Percentiles rank a stretch among this genome's conserved stretches.
phyloP scores from a whole-genome alignment of 2,329 filamentous ascomycete genomes.

The Elsinoe perseae region DNA sequence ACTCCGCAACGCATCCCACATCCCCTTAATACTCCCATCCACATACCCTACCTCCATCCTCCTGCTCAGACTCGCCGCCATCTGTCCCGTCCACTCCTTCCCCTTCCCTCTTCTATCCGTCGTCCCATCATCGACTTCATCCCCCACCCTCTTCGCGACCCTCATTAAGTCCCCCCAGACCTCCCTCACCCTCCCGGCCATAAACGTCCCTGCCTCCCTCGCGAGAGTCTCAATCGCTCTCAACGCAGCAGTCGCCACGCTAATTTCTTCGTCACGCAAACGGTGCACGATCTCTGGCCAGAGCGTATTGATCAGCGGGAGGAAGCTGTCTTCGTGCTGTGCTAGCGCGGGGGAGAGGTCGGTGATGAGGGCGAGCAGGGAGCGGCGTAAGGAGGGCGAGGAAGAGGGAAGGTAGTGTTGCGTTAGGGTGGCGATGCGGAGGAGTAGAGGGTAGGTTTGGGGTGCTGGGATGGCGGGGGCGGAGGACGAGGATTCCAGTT shows the following conservation, averaged over 20 bases:
- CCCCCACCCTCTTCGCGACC: neutral
- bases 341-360: conserved; percentile 66
- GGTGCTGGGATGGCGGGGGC: conserved; percentile 50
- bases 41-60: conserved; percentile 10
- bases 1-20: conserved; percentile 56
- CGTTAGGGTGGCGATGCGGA: conserved; percentile 72
- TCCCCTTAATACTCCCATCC: conserved; percentile 49
- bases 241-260: conserved; percentile 63
- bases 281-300: conserved; percentile 76
- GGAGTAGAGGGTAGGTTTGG: conserved; percentile 71
- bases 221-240: conserved; percentile 63
- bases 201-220: conserved; percentile 67
- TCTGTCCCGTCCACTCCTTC: neutral
- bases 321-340: conserved; percentile 69
- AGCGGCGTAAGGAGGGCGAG: conserved; percentile 68
- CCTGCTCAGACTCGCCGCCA: conserved; percentile 1
- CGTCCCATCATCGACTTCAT: neutral
- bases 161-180: conserved; percentile 49
- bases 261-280: conserved; percentile 58
- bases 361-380: conserved; percentile 67
- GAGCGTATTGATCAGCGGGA: conserved; percentile 81
- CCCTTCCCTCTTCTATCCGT: neutral
- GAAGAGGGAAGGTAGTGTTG: conserved; percentile 87
- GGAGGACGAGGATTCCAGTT: neutral
- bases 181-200: conserved; percentile 64